phyloP scores from a whole-genome alignment of 1,139 yeast species.

The Blastobotrys capitulatus region DNA sequence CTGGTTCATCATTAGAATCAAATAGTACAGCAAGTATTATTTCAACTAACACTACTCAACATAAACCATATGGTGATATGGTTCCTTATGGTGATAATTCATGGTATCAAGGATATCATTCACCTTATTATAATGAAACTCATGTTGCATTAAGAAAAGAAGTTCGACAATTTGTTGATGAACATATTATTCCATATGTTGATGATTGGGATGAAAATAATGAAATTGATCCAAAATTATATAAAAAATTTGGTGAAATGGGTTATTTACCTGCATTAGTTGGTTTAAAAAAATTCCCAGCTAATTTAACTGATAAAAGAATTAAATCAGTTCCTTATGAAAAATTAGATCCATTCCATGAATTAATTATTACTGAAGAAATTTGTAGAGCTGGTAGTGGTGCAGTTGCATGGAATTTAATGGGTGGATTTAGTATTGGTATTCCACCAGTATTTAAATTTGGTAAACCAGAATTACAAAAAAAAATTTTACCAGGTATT shows the following conservation, averaged over 20 bases:
- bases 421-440: conserved; percentile 40
- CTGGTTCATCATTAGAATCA: conserved; percentile 4
- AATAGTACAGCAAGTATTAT: conserved; percentile 14
- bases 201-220: conserved; percentile 41
- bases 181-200: conserved; percentile 34
- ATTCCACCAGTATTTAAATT: conserved; percentile 37
- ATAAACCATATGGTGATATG: conserved; percentile 36
- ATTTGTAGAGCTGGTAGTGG: conserved; percentile 39
- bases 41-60: conserved; percentile 9
- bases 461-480: conserved; percentile 31
- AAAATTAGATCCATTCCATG: conserved; percentile 37
- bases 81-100: conserved; percentile 41
- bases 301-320: conserved; percentile 31
- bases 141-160: conserved; percentile 37
- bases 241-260: conserved; percentile 30
- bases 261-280: conserved; percentile 34
- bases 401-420: conserved; percentile 37
- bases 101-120: conserved; percentile 40
- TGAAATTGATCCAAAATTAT: conserved; percentile 28
- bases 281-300: conserved; percentile 33
- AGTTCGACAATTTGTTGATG: conserved; percentile 38
- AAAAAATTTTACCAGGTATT: conserved; percentile 35
- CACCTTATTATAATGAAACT: conserved; percentile 38
- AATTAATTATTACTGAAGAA: conserved; percentile 36
- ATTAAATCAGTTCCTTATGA: conserved; percentile 34